These are phyloP conservation scores for Yamadazyma jaroonii DNA, from an alignment of 1,139 yeast genomes.

Conservation along the genomic window DNA sequence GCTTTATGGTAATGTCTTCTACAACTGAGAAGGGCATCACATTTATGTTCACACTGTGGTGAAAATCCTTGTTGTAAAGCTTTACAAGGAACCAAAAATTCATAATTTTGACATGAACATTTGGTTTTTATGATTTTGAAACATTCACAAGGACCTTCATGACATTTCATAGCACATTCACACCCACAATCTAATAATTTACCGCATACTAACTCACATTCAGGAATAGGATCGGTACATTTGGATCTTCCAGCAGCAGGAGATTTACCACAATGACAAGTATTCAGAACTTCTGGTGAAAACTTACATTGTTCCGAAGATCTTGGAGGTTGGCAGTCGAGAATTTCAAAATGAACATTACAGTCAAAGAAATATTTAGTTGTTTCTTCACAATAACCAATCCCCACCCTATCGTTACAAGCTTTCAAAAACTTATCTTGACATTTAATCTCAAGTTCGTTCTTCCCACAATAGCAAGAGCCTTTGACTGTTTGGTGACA, in stretches of 20 bases:
- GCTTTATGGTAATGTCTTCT: slow-evolving; percentile 74
- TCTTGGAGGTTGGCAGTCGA: slow-evolving; percentile 57
- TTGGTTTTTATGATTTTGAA: slow-evolving; percentile 39
- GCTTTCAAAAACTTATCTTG: slow-evolving; percentile 37
- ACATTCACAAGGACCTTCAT: slow-evolving; percentile 76
- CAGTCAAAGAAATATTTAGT: slow-evolving; percentile 61
- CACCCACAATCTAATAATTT: slow-evolving; percentile 73
- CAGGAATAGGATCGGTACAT: slow-evolving; percentile 77
- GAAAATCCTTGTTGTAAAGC: slow-evolving; percentile 46
- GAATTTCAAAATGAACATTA: slow-evolving; percentile 57
- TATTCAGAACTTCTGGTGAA: slow-evolving; percentile 55
- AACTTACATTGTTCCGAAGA: slow-evolving; percentile 52
- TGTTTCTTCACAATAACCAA: slow-evolving; percentile 52
- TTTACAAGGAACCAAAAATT: slow-evolving; percentile 62
- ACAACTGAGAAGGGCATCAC: slow-evolving; percentile 75
- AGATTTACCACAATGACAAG: slow-evolving; percentile 77
- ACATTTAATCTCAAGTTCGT: slow-evolving; percentile 45
- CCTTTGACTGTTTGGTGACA: slow-evolving; percentile 45
- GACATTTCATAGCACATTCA: slow-evolving; percentile 66
- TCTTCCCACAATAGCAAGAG: slow-evolving; percentile 75
- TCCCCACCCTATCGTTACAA: slow-evolving; percentile 57
- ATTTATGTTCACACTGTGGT: slow-evolving; percentile 72
- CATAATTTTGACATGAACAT: slow-evolving; percentile 51
- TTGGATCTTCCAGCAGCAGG: slow-evolving; percentile 35
- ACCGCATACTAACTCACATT: slow-evolving; percentile 64